Conservation (phyloP, 257 asterid genomes). For the Anisodus tanguticus region DNA sequence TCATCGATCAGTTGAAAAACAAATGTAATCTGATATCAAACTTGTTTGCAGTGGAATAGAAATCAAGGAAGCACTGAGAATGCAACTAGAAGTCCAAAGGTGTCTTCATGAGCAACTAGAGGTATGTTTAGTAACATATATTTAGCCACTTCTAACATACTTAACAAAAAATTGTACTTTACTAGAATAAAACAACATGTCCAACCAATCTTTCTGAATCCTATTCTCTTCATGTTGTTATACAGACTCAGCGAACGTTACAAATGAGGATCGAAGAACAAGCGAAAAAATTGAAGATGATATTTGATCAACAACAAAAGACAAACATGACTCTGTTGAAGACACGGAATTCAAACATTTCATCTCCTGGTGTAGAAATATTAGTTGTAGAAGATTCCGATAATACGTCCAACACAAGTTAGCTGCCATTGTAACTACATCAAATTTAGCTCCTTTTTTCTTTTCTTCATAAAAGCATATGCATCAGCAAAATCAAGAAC, state of each 20-base stretch:
- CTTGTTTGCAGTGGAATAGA: constrained; percentile 45
- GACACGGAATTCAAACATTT: constrained; percentile 37
- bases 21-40: not conserved
- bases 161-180: not conserved
- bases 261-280: constrained; percentile 82
- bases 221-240: not conserved
- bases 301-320: constrained; percentile 68
- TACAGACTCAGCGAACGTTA: constrained; percentile 56
- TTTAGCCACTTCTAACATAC: not conserved
- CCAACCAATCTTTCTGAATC: not conserved
- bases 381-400: not conserved
- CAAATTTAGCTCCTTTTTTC: not conserved
- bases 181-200: not conserved
- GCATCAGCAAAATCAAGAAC: not conserved
- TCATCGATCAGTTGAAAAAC: not conserved
- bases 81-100: constrained; percentile 27
- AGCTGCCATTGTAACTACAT: not conserved
- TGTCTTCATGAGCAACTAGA: constrained; percentile 47
- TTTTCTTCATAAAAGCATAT: no score
- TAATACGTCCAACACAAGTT: not conserved
- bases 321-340: constrained; percentile 43
- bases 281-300: constrained; percentile 58
- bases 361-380: constrained; percentile 32
- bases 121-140: constrained; percentile 41
- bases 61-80: constrained; percentile 25